Evolutionary conservation across 2,329 filamentous ascomycete species (phyloP).

Genomic region (Aspergillus awamori): DNA sequence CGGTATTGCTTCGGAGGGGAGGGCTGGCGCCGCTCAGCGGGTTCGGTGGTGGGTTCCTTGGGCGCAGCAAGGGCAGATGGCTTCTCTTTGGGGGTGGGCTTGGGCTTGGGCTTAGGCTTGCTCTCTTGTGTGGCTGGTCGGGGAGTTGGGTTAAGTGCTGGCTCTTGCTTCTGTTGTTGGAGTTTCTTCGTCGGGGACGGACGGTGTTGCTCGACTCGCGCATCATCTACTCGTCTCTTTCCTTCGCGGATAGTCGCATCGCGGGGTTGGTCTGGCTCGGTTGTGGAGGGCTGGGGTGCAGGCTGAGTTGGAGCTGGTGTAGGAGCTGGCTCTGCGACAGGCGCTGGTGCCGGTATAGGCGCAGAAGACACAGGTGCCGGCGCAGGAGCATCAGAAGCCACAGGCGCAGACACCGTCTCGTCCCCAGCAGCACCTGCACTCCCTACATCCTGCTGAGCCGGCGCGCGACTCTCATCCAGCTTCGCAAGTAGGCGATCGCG

Average conservation of each 20-base stretch:
- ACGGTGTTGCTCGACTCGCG: not conserved
- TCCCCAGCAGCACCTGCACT: constrained; percentile 6
- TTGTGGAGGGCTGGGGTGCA: not conserved
- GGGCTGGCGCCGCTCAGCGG: constrained; percentile 11
- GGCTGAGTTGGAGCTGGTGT: not conserved
- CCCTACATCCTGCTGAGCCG: constrained; percentile 7
- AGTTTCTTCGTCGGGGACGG: constrained; percentile 56
- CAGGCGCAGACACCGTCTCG: constrained; percentile 8
- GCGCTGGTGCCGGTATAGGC: not conserved
- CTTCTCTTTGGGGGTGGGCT: not conserved
- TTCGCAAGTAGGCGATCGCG: constrained; percentile 56
- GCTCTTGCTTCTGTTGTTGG: constrained; percentile 57
- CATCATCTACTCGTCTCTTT: constrained; percentile 4
- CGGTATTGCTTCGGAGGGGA: constrained; percentile 51
- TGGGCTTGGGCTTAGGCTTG: not conserved
- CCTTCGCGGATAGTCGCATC: constrained; percentile 2
- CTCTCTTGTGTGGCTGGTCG: not conserved
- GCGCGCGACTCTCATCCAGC: constrained; percentile 32
- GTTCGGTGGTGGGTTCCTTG: constrained; percentile 12
- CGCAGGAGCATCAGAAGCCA: constrained; percentile 2
- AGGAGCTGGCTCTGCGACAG: not conserved
- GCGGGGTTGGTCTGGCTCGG: not conserved
- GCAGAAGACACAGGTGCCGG: constrained; percentile 4
- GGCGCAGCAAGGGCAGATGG: constrained; percentile 10
- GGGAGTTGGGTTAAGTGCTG: not conserved